phyloP scores from a whole-genome alignment of 192 early-diverging fungal species.

The Mortierella alpina region DNA sequence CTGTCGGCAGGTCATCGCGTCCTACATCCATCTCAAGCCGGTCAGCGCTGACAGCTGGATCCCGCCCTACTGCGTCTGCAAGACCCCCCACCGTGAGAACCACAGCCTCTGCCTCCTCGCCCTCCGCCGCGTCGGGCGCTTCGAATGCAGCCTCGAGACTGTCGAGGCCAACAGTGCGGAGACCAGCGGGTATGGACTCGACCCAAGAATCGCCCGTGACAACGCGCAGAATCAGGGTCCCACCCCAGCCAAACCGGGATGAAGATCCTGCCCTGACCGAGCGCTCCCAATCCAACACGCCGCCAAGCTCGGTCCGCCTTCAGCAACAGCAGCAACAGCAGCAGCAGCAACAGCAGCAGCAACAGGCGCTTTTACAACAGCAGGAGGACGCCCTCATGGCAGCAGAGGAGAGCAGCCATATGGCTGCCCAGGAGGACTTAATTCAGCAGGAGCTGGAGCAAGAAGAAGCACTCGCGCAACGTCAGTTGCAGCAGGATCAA shows the following conservation, averaged over 20 bases:
- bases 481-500: constrained; percentile 22
- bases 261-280: constrained; percentile 10
- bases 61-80: background rate
- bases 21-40: constrained; percentile 16
- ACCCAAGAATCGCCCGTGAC: constrained; percentile 18
- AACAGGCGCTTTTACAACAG: constrained; percentile 10
- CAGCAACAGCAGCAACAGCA: constrained; percentile 32
- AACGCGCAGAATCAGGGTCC: constrained; percentile 18
- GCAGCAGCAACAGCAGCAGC: constrained; percentile 10
- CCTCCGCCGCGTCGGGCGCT: constrained; percentile 2
- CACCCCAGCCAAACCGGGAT: constrained; percentile 22
- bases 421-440: constrained; percentile 36
- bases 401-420: constrained; percentile 16
- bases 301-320: constrained; percentile 7
- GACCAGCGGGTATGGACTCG: constrained; percentile 7
- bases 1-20: constrained; percentile 8
- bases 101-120: background rate
- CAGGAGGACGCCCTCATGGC: constrained; percentile 4
- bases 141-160: constrained; percentile 21
- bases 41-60: background rate
- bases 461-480: constrained; percentile 38
- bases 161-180: constrained; percentile 15
- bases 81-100: constrained; percentile 14
- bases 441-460: constrained; percentile 39
- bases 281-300: constrained; percentile 6